phyloP scores from a whole-genome alignment of 1,284 basidiomycete species.

The Boletus semigastroideus region DNA sequence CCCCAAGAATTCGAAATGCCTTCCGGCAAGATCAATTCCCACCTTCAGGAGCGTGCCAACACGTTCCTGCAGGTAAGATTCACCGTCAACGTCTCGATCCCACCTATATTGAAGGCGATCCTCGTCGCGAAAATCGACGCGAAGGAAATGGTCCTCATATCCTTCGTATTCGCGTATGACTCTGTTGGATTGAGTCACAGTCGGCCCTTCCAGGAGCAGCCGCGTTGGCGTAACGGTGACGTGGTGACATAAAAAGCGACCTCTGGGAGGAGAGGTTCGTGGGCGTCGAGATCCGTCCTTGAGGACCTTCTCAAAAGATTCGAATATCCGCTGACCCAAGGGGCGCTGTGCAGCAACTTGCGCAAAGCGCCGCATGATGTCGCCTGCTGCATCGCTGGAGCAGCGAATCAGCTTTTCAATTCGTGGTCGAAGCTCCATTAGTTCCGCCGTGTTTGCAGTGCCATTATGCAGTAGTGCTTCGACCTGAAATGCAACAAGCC shows the following conservation, averaged over 20 bases:
- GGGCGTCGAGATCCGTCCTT: conserved; percentile 25
- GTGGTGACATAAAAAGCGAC: conserved; percentile 55
- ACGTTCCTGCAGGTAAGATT: conserved; percentile 53
- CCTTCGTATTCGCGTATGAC: conserved; percentile 60
- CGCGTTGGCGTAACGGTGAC: conserved; percentile 72
- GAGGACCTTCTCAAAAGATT: conserved; percentile 49
- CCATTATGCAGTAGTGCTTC: conserved; percentile 63
- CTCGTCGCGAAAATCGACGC: conserved; percentile 79
- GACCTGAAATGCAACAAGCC: conserved; percentile 69
- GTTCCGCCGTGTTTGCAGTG: conserved; percentile 54
- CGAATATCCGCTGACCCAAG: conserved; percentile 42
- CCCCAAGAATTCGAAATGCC: conserved; percentile 69
- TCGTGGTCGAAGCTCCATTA: conserved; percentile 43
- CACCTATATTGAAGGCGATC: conserved; percentile 67
- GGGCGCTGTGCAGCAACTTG: conserved; percentile 44
- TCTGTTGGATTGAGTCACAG: conserved; percentile 63
- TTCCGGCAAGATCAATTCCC: conserved; percentile 69
- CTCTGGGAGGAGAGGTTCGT: conserved; percentile 20
- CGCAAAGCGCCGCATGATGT: conserved; percentile 52
- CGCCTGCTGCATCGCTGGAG: conserved; percentile 37
- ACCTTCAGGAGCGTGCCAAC: conserved; percentile 63
- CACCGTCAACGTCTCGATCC: conserved; percentile 62
- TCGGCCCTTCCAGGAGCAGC: conserved; percentile 71
- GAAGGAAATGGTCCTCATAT: conserved; percentile 65
- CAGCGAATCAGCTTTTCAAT: conserved; percentile 42